Conservation (phyloP, 192 early-diverging fungal species). For the Fimicolochytrium jonesii region DNA sequence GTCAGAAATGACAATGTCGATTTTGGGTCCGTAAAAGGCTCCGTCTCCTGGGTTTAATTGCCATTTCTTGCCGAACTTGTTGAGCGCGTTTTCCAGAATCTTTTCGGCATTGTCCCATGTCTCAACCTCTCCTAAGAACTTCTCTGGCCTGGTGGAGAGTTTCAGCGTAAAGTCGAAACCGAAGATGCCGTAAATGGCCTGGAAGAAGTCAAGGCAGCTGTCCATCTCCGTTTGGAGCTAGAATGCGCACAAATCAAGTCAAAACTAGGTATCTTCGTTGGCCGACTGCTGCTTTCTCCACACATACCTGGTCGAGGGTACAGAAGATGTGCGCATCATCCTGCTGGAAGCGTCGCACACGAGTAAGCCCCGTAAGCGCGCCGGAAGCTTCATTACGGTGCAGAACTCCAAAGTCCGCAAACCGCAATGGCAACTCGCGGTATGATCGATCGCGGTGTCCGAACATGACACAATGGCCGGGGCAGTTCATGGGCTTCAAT, state of each 20-base stretch:
- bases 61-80: constrained; percentile 79
- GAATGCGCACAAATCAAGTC: constrained; percentile 64
- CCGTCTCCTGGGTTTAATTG: constrained; percentile 91
- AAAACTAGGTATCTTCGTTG: too few species aligned
- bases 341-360: constrained; percentile 98
- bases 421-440: constrained; percentile 89
- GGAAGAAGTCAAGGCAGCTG: constrained; percentile 80
- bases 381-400: constrained; percentile 88
- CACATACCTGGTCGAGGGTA: constrained; percentile 74
- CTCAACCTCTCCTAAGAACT: constrained; percentile 82
- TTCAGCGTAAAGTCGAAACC: constrained; percentile 84
- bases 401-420: constrained; percentile 97
- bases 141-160: constrained; percentile 96
- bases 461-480: constrained; percentile 98
- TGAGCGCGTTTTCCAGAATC: constrained; percentile 70
- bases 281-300: too few species aligned
- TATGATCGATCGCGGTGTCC: constrained; percentile 87
- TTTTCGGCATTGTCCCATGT: constrained; percentile 94
- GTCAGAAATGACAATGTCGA: constrained; percentile 94
- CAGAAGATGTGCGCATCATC: constrained; percentile 99
- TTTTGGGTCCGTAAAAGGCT: constrained; percentile 99
- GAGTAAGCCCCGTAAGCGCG: constrained; percentile 89
- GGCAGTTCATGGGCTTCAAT: constrained; percentile 99
- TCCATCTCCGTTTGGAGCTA: constrained; percentile 91
- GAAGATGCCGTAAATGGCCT: constrained; percentile 88